A percentile compares a stretch with the other conserved stretches of the same genome.
Conservation (phyloP, 768 basidiomycete genomes). For the Strobilomyces echinocephalus region DNA sequence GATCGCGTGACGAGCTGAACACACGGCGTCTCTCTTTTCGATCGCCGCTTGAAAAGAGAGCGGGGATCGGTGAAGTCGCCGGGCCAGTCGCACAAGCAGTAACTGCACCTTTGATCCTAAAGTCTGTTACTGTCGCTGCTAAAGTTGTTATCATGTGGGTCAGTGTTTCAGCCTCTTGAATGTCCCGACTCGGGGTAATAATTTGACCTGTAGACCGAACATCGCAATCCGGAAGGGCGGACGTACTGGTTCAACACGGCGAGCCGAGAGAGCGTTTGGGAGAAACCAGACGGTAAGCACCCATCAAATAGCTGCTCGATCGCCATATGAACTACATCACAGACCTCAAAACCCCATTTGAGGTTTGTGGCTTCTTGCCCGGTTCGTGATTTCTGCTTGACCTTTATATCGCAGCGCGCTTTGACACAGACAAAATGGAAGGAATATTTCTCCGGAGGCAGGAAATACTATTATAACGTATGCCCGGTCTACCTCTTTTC, state of each 20-base stretch:
- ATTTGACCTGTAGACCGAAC: slow-evolving; percentile 63
- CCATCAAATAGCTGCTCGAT: background rate
- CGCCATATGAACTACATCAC: slow-evolving; percentile 4
- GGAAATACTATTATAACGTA: slow-evolving; percentile 90
- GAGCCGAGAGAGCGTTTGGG: slow-evolving; percentile 92
- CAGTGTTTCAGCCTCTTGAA: slow-evolving; percentile 8
- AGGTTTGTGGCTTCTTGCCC: slow-evolving; percentile 45
- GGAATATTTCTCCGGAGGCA: slow-evolving; percentile 88
- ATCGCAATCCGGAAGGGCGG: slow-evolving; percentile 93
- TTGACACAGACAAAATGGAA: slow-evolving; percentile 91
- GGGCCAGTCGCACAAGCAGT: background rate
- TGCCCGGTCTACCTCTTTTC: slow-evolving; percentile 16
- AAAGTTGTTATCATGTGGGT: slow-evolving; percentile 30
- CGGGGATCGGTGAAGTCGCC: slow-evolving; percentile 4
- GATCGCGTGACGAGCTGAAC: too few species aligned
- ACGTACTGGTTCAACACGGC: slow-evolving; percentile 95
- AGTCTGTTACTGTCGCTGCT: background rate
- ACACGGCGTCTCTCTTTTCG: too few species aligned
- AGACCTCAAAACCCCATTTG: slow-evolving; percentile 91
- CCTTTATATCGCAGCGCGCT: slow-evolving; percentile 54
- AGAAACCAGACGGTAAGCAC: slow-evolving; percentile 85
- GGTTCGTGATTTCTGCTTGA: slow-evolving; percentile 1
- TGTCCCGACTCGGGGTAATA: background rate
- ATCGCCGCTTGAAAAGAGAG: slow-evolving; percentile 19
- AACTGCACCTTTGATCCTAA: background rate